These are phyloP conservation scores for Orbilia quercus DNA, from an alignment of 2,329 filamentous ascomycete genomes.

Conservation along the genomic window DNA sequence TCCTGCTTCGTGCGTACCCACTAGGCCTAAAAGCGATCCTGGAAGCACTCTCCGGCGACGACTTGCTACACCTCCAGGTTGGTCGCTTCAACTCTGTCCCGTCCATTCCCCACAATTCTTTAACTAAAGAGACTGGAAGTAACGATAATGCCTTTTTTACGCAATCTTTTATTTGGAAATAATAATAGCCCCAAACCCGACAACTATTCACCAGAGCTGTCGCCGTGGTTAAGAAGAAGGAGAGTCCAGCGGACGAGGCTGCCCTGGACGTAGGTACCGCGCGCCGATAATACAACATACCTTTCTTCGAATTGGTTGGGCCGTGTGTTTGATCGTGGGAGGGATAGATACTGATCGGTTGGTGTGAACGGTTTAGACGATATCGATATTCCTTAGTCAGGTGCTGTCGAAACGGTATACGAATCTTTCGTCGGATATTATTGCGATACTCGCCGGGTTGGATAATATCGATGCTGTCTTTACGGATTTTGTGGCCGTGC, in stretches of 20 bases:
- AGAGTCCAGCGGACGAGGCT: slow-evolving; percentile 75
- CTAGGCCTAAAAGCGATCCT: slow-evolving; percentile 75
- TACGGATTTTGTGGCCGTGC: slow-evolving; percentile 83
- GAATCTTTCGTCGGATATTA: slow-evolving; percentile 94
- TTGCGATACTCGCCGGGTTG: slow-evolving; percentile 86
- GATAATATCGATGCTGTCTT: slow-evolving; percentile 88
- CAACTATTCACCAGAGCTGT: slow-evolving; percentile 82
- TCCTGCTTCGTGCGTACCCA: slow-evolving; percentile 84
- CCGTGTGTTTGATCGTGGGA: no score
- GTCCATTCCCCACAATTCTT: slow-evolving; percentile 27
- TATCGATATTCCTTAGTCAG: slow-evolving; percentile 85
- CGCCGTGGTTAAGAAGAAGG: slow-evolving; percentile 72
- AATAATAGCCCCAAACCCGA: slow-evolving; percentile 72
- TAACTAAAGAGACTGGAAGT: slow-evolving; percentile 52
- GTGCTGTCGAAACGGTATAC: slow-evolving; percentile 90
- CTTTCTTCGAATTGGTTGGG: neutral
- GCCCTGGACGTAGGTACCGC: slow-evolving; percentile 79
- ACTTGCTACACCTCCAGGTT: slow-evolving; percentile 78
- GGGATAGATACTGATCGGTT: neutral
- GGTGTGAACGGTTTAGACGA: slow-evolving; percentile 71
- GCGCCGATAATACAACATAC: neutral
- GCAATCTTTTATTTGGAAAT: slow-evolving; percentile 50
- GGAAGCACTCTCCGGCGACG: slow-evolving; percentile 76
- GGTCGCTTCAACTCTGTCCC: slow-evolving; percentile 18
- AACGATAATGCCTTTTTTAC: slow-evolving; percentile 20